Conservation (phyloP, 2,329 filamentous ascomycete species). For the Fusarium sp. region DNA sequence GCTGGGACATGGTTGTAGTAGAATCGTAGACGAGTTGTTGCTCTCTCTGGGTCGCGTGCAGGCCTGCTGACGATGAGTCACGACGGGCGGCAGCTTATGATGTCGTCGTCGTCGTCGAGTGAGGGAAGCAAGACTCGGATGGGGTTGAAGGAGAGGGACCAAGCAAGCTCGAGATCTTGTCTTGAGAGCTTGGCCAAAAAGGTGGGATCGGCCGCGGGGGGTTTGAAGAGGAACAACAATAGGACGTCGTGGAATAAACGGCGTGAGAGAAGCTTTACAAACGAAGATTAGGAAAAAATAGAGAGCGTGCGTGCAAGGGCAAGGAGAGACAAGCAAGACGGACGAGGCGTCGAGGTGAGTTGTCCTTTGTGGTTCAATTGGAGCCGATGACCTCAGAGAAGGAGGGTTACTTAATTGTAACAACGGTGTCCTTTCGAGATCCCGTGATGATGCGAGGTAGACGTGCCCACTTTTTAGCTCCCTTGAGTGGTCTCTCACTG, state of each 20-base stretch:
- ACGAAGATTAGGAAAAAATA: slow-evolving; percentile 16
- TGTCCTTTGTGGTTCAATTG: slow-evolving; percentile 44
- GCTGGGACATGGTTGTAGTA: slow-evolving; percentile 50
- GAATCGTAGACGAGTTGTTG: slow-evolving; percentile 12
- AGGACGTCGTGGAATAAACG: slow-evolving; percentile 10
- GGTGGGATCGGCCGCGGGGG: slow-evolving; percentile 18
- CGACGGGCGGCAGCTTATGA: slow-evolving; percentile 9
- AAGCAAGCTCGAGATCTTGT: slow-evolving; percentile 4
- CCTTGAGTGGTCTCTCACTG: slow-evolving; percentile 9
- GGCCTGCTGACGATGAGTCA: slow-evolving; percentile 42
- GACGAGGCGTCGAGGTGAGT: slow-evolving; percentile 34
- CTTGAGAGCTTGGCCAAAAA: slow-evolving; percentile 6
- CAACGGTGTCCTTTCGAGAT: slow-evolving; percentile 53
- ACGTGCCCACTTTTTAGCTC: slow-evolving; percentile 42
- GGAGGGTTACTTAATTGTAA: slow-evolving; percentile 33
- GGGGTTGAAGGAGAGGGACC: slow-evolving; percentile 16
- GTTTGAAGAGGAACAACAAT: not conserved
- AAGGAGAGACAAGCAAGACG: slow-evolving; percentile 34
- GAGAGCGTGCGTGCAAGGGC: slow-evolving; percentile 25
- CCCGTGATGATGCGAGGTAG: slow-evolving; percentile 46
- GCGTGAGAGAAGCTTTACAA: slow-evolving; percentile 21
- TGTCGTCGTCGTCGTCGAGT: slow-evolving; percentile 1
- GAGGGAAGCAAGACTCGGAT: slow-evolving; percentile 3
- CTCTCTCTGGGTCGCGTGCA: slow-evolving; percentile 36
- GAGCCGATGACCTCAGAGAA: slow-evolving; percentile 46